Evolutionary conservation across 768 basidiomycete genomes (phyloP).

Genomic region (Tephrocybe sp.): DNA sequence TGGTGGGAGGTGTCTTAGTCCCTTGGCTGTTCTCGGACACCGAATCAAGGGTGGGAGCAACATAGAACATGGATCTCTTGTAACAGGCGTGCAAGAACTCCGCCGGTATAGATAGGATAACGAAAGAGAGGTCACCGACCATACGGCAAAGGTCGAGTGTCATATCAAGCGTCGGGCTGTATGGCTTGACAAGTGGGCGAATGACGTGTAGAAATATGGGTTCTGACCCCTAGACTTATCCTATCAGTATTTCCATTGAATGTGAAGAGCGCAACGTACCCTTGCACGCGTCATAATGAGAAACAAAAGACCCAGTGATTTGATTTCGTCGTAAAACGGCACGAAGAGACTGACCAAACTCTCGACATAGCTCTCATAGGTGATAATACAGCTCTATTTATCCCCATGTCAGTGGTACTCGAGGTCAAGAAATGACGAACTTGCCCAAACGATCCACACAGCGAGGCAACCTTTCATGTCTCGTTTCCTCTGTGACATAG

Average conservation of each 20-base stretch:
- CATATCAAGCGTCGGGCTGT: slow-evolving; percentile 64
- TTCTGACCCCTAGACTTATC: slow-evolving; percentile 69
- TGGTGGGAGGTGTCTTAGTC: neutral
- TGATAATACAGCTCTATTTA: slow-evolving; percentile 61
- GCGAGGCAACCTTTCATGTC: slow-evolving; percentile 84
- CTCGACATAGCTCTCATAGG: slow-evolving; percentile 70
- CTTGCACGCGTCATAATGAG: slow-evolving; percentile 74
- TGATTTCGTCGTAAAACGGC: slow-evolving; percentile 85
- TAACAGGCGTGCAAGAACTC: slow-evolving; percentile 36
- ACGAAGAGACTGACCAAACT: slow-evolving; percentile 65
- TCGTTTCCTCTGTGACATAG: slow-evolving; percentile 74
- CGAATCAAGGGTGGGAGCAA: slow-evolving; percentile 16
- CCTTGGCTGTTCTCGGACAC: slow-evolving; percentile 16
- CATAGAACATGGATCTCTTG: slow-evolving; percentile 24
- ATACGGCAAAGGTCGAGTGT: slow-evolving; percentile 59
- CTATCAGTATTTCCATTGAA: neutral
- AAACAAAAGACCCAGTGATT: slow-evolving; percentile 70
- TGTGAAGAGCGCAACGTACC: slow-evolving; percentile 25
- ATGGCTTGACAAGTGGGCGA: slow-evolving; percentile 77
- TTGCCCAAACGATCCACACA: slow-evolving; percentile 87
- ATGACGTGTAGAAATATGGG: slow-evolving; percentile 81
- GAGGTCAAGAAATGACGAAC: slow-evolving; percentile 16
- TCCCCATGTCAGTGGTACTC: slow-evolving; percentile 9
- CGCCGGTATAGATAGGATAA: slow-evolving; percentile 39
- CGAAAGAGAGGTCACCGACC: slow-evolving; percentile 62